Evolutionary conservation across 306 rosid genomes (phyloP), one percentile per base, ranked within the genome.

Genomic region (Senna tora): DNA sequence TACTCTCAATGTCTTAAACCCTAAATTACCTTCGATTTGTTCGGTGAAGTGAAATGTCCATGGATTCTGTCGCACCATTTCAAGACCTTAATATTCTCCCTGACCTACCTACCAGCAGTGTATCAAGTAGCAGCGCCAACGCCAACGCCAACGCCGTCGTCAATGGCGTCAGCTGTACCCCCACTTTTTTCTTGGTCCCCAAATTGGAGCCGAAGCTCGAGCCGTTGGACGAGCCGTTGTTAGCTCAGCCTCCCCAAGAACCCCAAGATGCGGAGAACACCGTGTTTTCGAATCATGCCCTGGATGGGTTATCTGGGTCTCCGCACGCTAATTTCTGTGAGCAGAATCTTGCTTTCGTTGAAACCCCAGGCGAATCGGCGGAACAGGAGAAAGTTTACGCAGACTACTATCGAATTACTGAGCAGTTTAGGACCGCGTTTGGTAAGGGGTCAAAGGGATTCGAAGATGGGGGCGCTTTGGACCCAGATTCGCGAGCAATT

Each of bases 161-260:
- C 39, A 13, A 52, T 38, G 38, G 7, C 6, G 62, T n/a, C 2
- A 10, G 16, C 55, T 5, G 33, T 46, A 16, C 50, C 49, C 16
- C 57, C 19, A 11, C 69, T 36, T 64, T 15, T 11, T 11, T 84
- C 55, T 61, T 72, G 8, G 43, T 66, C 69, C 97, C 96, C 2
- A 79, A 82, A 42, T 30, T 87, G 25, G 91, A 84, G 16, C 98
- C 98, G 3, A 93, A 90, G 75, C 77, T 66, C 9, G 98, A 93
- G 61, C 98, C 97, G 4, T 76, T 71, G 4, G 96, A 90, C 9
- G 92, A 79, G 39, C 69, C 81, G 34, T 36, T 72, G 12, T 62
- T 30, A 36, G 72, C 49, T 56, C 69, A 66, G 38, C 50, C 11
- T n/a, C 65, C 69, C 7, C 74, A 62, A 51, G 67, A 47, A 20